Evolutionary conservation across 371 early-diverging fungal species (phyloP).

Genomic region (Vittaforma corneae): DNA sequence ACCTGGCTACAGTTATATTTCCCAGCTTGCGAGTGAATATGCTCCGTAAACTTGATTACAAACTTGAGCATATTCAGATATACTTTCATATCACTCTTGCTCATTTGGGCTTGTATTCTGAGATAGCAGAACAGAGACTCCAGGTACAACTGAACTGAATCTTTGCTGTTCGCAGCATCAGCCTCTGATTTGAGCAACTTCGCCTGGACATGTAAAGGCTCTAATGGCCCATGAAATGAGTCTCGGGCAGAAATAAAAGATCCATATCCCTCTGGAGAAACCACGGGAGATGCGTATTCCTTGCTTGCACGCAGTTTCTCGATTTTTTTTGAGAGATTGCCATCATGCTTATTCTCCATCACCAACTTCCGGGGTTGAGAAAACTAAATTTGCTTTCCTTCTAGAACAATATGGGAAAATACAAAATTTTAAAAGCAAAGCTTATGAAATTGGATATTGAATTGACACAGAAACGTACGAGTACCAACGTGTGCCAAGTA

Average conservation of each 20-base stretch:
- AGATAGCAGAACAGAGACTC: not conserved
- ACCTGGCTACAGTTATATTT: not conserved
- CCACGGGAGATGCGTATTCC: not conserved
- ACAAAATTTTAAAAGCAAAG: no score
- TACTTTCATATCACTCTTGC: not conserved
- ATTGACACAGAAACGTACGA: no score
- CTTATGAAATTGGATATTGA: no score
- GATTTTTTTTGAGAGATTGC: no score
- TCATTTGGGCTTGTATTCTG: not conserved
- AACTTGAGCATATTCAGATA: not conserved
- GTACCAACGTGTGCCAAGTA: no score
- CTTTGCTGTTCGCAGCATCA: not conserved
- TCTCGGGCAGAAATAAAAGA: not conserved
- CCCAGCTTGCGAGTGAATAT: not conserved
- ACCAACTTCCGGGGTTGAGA: no score
- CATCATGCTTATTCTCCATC: no score
- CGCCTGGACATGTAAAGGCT: not conserved
- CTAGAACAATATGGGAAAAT: no score
- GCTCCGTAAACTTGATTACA: not conserved
- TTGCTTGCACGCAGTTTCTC: no score
- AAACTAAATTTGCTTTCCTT: no score
- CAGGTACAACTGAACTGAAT: not conserved
- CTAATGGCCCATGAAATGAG: not conserved
- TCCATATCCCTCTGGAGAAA: slow-evolving; percentile 1
- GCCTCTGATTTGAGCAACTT: not conserved